A percentile compares a stretch with the other conserved stretches of the same genome.
phyloP scores from a whole-genome alignment of 176 grass and related monocot genomes.

The Phoenix roebelenii region DNA sequence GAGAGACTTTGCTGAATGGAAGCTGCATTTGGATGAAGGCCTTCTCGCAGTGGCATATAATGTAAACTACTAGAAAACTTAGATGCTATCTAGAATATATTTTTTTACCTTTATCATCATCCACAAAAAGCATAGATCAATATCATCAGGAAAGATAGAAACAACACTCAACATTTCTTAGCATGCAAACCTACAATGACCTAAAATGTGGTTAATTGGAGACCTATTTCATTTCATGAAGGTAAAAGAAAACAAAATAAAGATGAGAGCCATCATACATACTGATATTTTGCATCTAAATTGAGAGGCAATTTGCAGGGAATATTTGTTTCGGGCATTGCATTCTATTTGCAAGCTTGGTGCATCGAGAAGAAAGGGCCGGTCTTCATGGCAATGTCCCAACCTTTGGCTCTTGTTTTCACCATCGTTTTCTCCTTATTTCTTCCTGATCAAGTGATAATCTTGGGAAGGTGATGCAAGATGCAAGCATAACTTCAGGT shows the following conservation, averaged over 20 bases:
- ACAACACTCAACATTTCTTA: no score
- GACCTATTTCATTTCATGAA: no score
- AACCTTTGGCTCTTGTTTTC: conserved; percentile 29
- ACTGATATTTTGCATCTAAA: no score
- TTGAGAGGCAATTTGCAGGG: conserved; percentile 18
- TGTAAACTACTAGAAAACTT: neutral
- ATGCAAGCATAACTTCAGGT: neutral
- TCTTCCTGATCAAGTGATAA: conserved; percentile 31
- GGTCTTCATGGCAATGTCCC: conserved; percentile 38
- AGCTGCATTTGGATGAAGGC: conserved; percentile 29
- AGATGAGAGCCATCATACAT: no score
- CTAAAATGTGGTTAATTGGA: no score
- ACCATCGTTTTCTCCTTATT: conserved; percentile 35
- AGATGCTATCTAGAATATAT: neutral
- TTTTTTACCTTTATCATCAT: no score
- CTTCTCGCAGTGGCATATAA: conserved; percentile 37
- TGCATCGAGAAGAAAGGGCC: conserved; percentile 36
- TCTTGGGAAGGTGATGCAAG: conserved; percentile 33
- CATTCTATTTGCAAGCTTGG: conserved; percentile 58
- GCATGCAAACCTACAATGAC: no score
- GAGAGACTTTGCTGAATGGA: conserved; percentile 48
- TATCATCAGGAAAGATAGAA: no score
- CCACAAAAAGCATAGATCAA: no score
- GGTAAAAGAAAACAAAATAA: no score
- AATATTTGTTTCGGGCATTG: conserved; percentile 24